These are phyloP conservation scores for Fusarium decemcellulare DNA, from an alignment of 2,329 filamentous ascomycete genomes.

Conservation along the genomic window DNA sequence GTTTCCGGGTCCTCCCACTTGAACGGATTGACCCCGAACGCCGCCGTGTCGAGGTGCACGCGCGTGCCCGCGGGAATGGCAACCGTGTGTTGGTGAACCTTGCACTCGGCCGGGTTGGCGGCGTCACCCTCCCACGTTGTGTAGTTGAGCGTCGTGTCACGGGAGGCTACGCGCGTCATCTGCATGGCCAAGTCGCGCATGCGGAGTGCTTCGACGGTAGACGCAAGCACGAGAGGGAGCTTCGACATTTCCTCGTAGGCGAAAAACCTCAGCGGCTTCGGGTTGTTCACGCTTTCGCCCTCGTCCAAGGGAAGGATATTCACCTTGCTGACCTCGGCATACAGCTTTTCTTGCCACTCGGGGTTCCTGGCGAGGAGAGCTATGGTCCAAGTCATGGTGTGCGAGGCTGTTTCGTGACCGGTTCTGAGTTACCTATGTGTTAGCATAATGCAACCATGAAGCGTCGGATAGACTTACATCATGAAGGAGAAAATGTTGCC, in stretches of 20 bases:
- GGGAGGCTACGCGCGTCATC: neutral
- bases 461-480: neutral
- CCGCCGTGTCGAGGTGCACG: neutral
- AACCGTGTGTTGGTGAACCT: neutral
- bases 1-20: neutral
- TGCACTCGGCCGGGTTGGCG: neutral
- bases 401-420: neutral
- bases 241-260: neutral
- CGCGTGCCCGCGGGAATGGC: neutral
- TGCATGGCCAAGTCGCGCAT: neutral
- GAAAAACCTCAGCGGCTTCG: neutral
- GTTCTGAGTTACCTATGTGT: neutral
- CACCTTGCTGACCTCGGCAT: neutral
- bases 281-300: neutral
- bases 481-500: constrained; percentile 1
- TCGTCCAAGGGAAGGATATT: constrained; percentile 2
- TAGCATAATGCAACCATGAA: neutral
- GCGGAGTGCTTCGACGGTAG: neutral
- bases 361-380: neutral
- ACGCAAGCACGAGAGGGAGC: neutral
- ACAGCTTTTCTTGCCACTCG: neutral
- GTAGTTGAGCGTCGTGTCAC: constrained; percentile 1
- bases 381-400: neutral
- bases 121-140: constrained; percentile 1
- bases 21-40: constrained; percentile 1